Conservation (phyloP, 345 rosid species). For the Anastatica hierochuntica region DNA sequence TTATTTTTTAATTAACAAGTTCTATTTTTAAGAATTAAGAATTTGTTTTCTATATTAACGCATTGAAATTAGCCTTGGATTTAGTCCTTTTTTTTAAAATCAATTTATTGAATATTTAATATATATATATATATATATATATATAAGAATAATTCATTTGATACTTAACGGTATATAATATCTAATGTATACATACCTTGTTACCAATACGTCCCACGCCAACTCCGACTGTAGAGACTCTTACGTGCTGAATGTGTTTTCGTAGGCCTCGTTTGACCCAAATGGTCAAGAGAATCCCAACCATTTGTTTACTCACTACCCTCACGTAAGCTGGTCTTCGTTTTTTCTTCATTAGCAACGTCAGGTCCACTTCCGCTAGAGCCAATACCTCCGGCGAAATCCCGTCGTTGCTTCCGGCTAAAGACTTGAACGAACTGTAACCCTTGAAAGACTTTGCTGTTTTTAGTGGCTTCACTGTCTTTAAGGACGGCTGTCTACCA, state of each 20-base stretch:
- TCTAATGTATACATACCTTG: slow-evolving; percentile 40
- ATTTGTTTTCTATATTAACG: no score
- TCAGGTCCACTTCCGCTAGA: slow-evolving; percentile 58
- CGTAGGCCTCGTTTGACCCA: slow-evolving; percentile 89
- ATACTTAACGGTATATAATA: no score
- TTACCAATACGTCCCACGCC: slow-evolving; percentile 98
- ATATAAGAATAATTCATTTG: no score
- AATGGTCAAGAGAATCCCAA: slow-evolving; percentile 69
- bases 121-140: no score
- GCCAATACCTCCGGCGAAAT: slow-evolving; percentile 34
- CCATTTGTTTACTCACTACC: slow-evolving; percentile 93
- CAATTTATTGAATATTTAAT: no score
- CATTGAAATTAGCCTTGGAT: no score
- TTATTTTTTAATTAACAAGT: no score
- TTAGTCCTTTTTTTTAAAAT: no score
- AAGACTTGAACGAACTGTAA: slow-evolving; percentile 54
- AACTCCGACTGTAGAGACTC: slow-evolving; percentile 88
- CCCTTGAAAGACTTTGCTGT: slow-evolving; percentile 46
- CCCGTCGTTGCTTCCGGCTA: slow-evolving; percentile 28
- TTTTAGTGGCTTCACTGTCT: slow-evolving; percentile 42
- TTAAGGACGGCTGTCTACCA: slow-evolving; percentile 52
- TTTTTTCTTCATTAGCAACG: slow-evolving; percentile 56
- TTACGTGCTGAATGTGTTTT: slow-evolving; percentile 65
- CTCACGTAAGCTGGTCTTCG: slow-evolving; percentile 66
- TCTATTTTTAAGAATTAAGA: no score